These are phyloP conservation scores for Fusarium sp. DNA, from an alignment of 2,329 filamentous ascomycete species.

Conservation along the genomic window DNA sequence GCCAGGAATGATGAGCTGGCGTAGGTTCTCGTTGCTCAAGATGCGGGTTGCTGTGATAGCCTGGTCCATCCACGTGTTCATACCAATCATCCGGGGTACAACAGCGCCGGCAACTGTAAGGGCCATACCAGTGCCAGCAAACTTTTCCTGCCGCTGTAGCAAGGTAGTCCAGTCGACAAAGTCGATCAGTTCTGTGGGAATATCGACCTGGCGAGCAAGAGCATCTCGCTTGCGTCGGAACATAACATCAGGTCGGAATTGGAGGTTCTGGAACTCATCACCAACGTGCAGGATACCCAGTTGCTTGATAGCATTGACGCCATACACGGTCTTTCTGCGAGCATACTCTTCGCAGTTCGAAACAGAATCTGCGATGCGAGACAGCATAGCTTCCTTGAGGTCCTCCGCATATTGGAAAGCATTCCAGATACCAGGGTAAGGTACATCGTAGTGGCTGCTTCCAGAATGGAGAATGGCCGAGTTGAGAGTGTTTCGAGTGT, in stretches of 20 bases:
- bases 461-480: slow-evolving; percentile 80
- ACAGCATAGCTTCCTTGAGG: slow-evolving; percentile 88
- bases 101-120: slow-evolving; percentile 89
- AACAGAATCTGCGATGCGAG: slow-evolving; percentile 83
- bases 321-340: slow-evolving; percentile 76
- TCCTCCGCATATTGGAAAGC: slow-evolving; percentile 95
- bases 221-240: slow-evolving; percentile 85
- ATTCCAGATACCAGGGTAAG: slow-evolving; percentile 84
- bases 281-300: slow-evolving; percentile 89
- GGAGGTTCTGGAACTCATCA: slow-evolving; percentile 83
- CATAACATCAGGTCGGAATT: slow-evolving; percentile 92
- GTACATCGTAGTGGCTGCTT: slow-evolving; percentile 79
- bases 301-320: slow-evolving; percentile 88
- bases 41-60: slow-evolving; percentile 82
- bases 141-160: slow-evolving; percentile 91
- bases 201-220: slow-evolving; percentile 83
- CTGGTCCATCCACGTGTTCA: slow-evolving; percentile 89
- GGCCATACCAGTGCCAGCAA: slow-evolving; percentile 92
- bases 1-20: slow-evolving; percentile 81
- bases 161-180: slow-evolving; percentile 89
- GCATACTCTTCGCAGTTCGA: slow-evolving; percentile 84
- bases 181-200: slow-evolving; percentile 88
- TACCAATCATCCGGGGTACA: slow-evolving; percentile 81
- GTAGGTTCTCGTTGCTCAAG: slow-evolving; percentile 81
- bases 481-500: slow-evolving; percentile 79